Percentiles rank a stretch among this genome's conserved stretches.
phyloP scores from a whole-genome alignment of 768 basidiomycete species.

The Ramaria rubella region DNA sequence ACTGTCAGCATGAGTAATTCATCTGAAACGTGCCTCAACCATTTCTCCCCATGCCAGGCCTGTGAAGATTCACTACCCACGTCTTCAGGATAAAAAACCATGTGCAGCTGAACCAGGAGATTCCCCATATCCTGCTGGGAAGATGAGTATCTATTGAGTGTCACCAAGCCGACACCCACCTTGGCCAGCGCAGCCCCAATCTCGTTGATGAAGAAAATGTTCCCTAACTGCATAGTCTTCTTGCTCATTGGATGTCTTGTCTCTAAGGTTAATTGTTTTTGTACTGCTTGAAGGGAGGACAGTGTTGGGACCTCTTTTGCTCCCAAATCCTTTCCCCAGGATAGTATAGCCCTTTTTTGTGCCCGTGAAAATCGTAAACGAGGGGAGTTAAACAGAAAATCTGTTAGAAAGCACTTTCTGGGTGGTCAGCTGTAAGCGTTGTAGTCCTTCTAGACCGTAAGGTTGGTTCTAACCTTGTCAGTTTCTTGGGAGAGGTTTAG shows the following conservation, averaged over 20 bases:
- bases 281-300: conserved; percentile 20
- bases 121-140: neutral
- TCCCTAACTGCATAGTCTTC: conserved; percentile 22
- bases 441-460: too few species aligned
- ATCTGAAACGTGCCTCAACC: conserved; percentile 11
- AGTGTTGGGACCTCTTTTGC: conserved; percentile 28
- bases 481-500: too few species aligned
- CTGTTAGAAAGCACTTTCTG: neutral
- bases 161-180: too few species aligned
- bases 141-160: neutral
- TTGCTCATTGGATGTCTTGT: conserved; percentile 7
- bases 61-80: conserved; percentile 11
- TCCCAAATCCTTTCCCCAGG: conserved; percentile 17
- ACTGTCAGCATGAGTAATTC: conserved; percentile 21
- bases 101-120: neutral
- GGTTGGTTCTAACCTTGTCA: too few species aligned
- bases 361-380: neutral
- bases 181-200: conserved; percentile 18
- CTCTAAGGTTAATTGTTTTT: conserved; percentile 15
- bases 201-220: conserved; percentile 26
- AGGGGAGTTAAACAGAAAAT: neutral
- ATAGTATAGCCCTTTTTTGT: neutral
- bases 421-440: neutral
- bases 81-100: conserved; percentile 22
- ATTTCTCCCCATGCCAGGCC: conserved; percentile 23